These are phyloP conservation scores for Nelumbo lutea DNA, from an alignment of 164 flowering plant species.

Conservation along the genomic window DNA sequence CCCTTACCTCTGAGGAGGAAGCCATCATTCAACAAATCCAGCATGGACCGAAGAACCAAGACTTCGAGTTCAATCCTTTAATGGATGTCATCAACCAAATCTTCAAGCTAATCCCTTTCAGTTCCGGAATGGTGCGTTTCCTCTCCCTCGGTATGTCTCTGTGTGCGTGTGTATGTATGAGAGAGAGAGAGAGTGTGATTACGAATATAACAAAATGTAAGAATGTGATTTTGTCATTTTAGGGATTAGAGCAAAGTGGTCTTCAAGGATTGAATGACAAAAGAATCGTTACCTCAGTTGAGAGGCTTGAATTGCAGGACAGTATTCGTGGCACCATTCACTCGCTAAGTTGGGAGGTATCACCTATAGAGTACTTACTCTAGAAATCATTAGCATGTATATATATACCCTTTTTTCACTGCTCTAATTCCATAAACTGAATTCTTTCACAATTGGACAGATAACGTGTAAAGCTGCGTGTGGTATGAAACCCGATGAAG, in stretches of 20 bases:
- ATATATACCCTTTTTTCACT: too few species aligned
- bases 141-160: too few species aligned
- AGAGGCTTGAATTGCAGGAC: not conserved
- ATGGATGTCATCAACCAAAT: not conserved
- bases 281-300: not conserved
- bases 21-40: not conserved
- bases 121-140: not conserved
- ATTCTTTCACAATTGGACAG: not conserved
- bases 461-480: not conserved
- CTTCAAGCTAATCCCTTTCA: not conserved
- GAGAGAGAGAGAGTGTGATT: too few species aligned
- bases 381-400: too few species aligned
- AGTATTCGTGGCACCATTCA: not conserved
- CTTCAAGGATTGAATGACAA: not conserved
- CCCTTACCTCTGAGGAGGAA: not conserved
- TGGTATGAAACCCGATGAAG: not conserved
- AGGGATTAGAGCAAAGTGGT: not conserved
- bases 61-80: not conserved
- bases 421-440: too few species aligned
- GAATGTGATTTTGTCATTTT: too few species aligned
- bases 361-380: too few species aligned
- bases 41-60: not conserved
- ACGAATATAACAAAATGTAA: too few species aligned
- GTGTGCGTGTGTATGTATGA: too few species aligned
- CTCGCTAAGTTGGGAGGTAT: not conserved